A percentile compares a stretch with the other conserved stretches of the same genome.
phyloP scores from a whole-genome alignment of 2,329 filamentous ascomycete genomes.

The Fusarium setosum region DNA sequence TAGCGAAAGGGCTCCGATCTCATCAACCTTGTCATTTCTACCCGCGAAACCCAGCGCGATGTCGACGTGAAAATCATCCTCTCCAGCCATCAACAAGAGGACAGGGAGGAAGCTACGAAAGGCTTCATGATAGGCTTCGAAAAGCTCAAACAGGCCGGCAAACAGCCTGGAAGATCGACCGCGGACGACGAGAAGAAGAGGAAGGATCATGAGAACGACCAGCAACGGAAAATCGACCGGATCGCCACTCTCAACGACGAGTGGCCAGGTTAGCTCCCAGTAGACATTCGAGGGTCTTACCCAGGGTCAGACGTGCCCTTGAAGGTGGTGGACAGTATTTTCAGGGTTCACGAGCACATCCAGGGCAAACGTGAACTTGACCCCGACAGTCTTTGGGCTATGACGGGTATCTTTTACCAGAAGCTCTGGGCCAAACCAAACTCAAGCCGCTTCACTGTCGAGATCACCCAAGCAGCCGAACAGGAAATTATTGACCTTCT shows the following conservation, averaged over 20 bases:
- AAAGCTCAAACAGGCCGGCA: not conserved
- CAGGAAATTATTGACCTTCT: not conserved
- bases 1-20: not conserved
- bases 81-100: not conserved
- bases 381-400: not conserved
- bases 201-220: not conserved
- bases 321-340: not conserved
- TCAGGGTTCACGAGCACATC: not conserved
- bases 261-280: not conserved
- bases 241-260: not conserved
- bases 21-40: not conserved
- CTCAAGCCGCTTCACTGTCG: not conserved
- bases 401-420: not conserved
- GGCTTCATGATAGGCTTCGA: not conserved
- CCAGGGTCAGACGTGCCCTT: not conserved
- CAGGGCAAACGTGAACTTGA: not conserved
- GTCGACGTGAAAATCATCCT: not conserved
- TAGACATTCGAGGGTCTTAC: not conserved
- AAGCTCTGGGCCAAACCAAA: not conserved
- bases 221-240: not conserved
- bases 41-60: not conserved
- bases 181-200: not conserved
- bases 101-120: not conserved
- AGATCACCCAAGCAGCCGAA: not conserved
- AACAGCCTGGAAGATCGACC: not conserved